Evolutionary conservation across 495 filamentous ascomycete genomes (phyloP).

Genomic region (Podospora bellae-mahoneyi): DNA sequence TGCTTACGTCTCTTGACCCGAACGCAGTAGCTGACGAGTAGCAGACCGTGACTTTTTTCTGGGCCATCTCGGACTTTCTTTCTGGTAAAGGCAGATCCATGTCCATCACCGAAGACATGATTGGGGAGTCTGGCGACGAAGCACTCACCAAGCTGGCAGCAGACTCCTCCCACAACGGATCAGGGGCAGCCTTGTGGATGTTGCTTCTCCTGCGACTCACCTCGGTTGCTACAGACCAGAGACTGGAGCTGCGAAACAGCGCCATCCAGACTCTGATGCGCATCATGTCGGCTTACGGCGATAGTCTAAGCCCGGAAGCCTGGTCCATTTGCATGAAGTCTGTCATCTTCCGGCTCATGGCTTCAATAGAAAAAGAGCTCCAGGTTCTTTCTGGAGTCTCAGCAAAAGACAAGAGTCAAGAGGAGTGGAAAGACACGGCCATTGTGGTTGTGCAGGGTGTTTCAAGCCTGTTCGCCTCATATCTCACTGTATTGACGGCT

Average conservation of each 20-base stretch:
- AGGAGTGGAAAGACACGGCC: slow-evolving; percentile 72
- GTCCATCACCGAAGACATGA: slow-evolving; percentile 47
- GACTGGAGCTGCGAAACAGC: slow-evolving; percentile 86
- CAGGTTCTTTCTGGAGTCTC: slow-evolving; percentile 25
- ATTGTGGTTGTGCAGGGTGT: slow-evolving; percentile 69
- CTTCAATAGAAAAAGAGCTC: slow-evolving; percentile 51
- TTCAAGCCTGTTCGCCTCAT: slow-evolving; percentile 63
- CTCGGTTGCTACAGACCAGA: slow-evolving; percentile 68
- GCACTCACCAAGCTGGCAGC: slow-evolving; percentile 50
- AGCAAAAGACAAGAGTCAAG: slow-evolving; percentile 40
- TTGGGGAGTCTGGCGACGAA: slow-evolving; percentile 49
- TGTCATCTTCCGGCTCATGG: slow-evolving; percentile 73
- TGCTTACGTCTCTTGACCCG: neutral
- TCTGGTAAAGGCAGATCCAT: slow-evolving; percentile 45
- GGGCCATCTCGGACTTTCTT: slow-evolving; percentile 88
- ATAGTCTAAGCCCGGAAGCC: slow-evolving; percentile 69
- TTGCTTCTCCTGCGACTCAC: slow-evolving; percentile 74
- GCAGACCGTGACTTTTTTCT: slow-evolving; percentile 87
- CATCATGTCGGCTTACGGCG: slow-evolving; percentile 88
- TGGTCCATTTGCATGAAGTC: slow-evolving; percentile 81
- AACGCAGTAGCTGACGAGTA: slow-evolving; percentile 25
- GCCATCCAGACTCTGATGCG: slow-evolving; percentile 85
- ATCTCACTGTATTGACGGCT: slow-evolving; percentile 57
- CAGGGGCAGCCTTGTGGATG: slow-evolving; percentile 74
- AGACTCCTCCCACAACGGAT: slow-evolving; percentile 47